A percentile compares a stretch with the other conserved stretches of the same genome.
phyloP scores from a whole-genome alignment of 495 filamentous ascomycete genomes.

The Neurospora tetrasperma region DNA sequence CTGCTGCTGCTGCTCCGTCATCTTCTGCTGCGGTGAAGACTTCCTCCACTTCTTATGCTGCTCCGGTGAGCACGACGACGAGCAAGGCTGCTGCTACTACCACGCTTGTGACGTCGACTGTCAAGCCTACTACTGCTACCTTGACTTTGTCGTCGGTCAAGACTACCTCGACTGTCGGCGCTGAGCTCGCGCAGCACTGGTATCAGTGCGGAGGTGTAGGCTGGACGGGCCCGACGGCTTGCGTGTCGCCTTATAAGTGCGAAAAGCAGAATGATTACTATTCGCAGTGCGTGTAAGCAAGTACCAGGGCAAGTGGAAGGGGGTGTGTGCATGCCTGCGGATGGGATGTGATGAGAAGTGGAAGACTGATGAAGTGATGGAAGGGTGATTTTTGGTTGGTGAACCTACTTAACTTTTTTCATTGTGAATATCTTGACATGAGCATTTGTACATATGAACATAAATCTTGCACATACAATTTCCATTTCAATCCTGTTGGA shows the following conservation, averaged over 20 bases:
- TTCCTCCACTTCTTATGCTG: background rate
- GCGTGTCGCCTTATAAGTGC: constrained; percentile 12
- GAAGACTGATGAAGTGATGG: too few species aligned
- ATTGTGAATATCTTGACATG: too few species aligned
- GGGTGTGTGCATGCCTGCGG: too few species aligned
- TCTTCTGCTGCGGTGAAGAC: background rate
- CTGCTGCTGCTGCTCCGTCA: background rate
- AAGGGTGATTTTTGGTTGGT: too few species aligned
- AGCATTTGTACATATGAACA: too few species aligned
- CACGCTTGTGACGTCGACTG: constrained; percentile 10
- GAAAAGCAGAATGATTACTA: constrained; percentile 26
- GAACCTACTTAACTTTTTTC: too few species aligned
- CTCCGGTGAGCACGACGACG: background rate
- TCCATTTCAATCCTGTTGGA: too few species aligned
- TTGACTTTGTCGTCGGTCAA: constrained; percentile 1
- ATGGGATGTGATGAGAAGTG: too few species aligned
- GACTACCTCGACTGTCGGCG: background rate
- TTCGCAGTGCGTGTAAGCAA: constrained; percentile 33
- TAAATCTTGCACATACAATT: too few species aligned
- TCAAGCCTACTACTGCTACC: background rate
- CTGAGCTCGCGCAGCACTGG: constrained; percentile 9
- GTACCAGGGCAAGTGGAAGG: too few species aligned
- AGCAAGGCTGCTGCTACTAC: background rate
- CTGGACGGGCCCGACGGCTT: constrained; percentile 15
- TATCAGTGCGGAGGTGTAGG: constrained; percentile 17